Conservation (phyloP, 164 flowering plant species). For the Paratinospora sagittata region DNA sequence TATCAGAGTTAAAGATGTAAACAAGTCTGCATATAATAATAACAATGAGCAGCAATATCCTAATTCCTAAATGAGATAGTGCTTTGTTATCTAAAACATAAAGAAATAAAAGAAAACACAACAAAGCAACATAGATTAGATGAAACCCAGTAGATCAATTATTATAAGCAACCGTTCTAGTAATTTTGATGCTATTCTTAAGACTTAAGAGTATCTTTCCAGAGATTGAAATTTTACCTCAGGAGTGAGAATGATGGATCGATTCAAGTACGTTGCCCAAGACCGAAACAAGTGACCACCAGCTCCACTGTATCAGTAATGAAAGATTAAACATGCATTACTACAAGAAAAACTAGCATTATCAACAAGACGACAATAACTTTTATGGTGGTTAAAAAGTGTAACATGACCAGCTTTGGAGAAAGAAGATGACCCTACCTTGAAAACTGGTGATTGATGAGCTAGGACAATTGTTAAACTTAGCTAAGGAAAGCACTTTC, state of each 20-base stretch:
- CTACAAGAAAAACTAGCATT: background rate
- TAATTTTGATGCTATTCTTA: background rate
- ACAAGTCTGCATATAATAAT: no score
- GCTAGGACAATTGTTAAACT: no score
- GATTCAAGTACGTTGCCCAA: conserved; percentile 80
- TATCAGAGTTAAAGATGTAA: no score
- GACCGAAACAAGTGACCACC: conserved; percentile 95
- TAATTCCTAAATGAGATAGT: no score
- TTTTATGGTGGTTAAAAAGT: background rate
- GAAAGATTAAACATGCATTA: conserved; percentile 9
- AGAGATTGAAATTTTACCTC: conserved; percentile 47
- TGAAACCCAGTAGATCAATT: no score
- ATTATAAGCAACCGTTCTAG: background rate
- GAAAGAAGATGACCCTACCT: background rate
- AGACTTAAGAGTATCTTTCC: background rate
- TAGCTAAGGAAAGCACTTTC: no score
- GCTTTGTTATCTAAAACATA: no score
- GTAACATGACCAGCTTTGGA: background rate
- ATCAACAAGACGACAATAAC: background rate
- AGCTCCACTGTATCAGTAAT: conserved; percentile 63
- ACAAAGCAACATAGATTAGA: background rate
- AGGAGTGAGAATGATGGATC: conserved; percentile 89
- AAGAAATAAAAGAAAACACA: background rate
- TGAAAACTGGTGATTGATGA: no score
- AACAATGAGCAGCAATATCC: no score